Conservation (phyloP, 2,329 filamentous ascomycete genomes). For the Clarireedia sp. region DNA sequence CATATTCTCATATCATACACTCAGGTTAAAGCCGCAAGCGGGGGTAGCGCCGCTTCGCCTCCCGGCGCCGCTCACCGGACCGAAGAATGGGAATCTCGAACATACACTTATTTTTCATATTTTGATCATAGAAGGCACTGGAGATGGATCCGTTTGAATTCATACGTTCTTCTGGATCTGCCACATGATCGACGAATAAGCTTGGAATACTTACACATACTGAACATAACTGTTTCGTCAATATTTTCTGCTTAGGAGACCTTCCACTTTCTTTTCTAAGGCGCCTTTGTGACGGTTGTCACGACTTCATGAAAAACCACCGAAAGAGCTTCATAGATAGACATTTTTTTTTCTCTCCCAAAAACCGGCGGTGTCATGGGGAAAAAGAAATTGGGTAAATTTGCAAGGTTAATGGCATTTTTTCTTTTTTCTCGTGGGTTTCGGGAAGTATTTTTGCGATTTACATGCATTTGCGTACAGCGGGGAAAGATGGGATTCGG, state of each 20-base stretch:
- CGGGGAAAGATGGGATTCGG: not conserved
- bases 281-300: not conserved
- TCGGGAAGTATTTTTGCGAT: not conserved
- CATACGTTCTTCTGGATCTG: slow-evolving; percentile 4
- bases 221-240: slow-evolving; percentile 6
- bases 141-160: not conserved
- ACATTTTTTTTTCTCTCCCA: slow-evolving; percentile 9
- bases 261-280: not conserved
- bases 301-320: slow-evolving; percentile 10
- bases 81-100: not conserved
- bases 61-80: not conserved
- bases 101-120: not conserved
- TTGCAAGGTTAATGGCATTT: slow-evolving; percentile 7
- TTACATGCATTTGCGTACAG: not conserved
- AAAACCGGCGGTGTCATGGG: slow-evolving; percentile 13
- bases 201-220: slow-evolving; percentile 6
- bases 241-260: slow-evolving; percentile 2
- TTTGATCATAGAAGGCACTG: slow-evolving; percentile 7
- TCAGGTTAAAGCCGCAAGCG: not conserved
- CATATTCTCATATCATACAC: not conserved
- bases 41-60: not conserved
- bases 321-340: slow-evolving; percentile 8
- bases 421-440: not conserved
- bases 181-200: slow-evolving; percentile 8
- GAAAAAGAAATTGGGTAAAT: slow-evolving; percentile 13